Conservation (phyloP, 176 grass and related monocot genomes). For the Elymus sibiricus region DNA sequence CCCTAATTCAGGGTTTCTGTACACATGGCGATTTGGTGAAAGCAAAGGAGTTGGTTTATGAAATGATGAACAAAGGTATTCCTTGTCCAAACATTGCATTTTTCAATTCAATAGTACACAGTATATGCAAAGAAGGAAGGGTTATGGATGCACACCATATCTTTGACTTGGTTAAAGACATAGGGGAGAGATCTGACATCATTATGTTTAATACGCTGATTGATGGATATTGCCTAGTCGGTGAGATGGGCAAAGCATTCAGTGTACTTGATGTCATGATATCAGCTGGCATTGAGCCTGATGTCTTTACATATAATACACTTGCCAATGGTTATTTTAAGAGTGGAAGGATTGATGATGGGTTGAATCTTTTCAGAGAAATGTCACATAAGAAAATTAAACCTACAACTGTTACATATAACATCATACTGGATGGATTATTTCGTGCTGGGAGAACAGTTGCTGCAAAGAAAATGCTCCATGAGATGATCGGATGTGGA, state of each 20-base stretch:
- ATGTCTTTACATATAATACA: background rate
- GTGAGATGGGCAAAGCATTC: background rate
- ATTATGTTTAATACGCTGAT: background rate
- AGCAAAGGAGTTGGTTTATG: background rate
- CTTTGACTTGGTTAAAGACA: background rate
- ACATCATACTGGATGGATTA: background rate
- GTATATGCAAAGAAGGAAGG: conserved; percentile 5
- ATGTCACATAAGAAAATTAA: background rate
- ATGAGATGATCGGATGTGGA: background rate
- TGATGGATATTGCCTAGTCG: background rate
- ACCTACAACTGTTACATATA: background rate
- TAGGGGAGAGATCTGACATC: background rate
- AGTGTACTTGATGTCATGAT: background rate
- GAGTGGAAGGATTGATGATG: background rate
- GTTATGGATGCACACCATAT: background rate
- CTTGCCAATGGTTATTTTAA: background rate
- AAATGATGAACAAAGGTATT: background rate
- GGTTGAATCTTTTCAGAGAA: background rate
- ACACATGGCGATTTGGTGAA: background rate
- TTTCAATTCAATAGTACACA: background rate
- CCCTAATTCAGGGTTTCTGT: background rate
- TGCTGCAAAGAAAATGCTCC: background rate
- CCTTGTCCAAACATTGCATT: background rate
- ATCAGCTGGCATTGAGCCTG: background rate
- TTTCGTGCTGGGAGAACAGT: background rate